These are phyloP conservation scores for Carpinus viminea DNA, from an alignment of 306 rosid genomes.

Conservation along the genomic window DNA sequence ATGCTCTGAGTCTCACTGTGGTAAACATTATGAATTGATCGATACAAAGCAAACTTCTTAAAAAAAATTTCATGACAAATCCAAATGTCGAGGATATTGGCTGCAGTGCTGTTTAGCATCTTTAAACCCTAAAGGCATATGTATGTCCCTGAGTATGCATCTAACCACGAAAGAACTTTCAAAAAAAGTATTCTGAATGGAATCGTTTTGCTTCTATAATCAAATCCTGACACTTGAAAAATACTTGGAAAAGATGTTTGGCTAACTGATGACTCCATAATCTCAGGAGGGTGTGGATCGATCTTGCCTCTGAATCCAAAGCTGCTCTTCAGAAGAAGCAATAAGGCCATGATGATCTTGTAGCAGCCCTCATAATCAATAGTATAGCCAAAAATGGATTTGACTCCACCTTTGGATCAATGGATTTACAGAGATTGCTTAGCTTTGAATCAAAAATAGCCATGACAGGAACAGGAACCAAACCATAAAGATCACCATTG, in stretches of 20 bases:
- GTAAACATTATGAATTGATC: no score
- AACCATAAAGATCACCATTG: conserved; percentile 60
- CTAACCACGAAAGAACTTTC: conserved; percentile 71
- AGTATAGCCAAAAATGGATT: conserved; percentile 58
- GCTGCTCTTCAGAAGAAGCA: conserved; percentile 50
- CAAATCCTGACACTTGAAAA: conserved; percentile 36
- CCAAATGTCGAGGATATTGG: conserved; percentile 39
- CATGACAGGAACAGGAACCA: conserved; percentile 66
- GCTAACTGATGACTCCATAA: conserved; percentile 41
- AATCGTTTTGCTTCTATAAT: conserved; percentile 71
- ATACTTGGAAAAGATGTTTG: conserved; percentile 45
- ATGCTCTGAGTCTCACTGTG: no score
- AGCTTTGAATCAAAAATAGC: conserved; percentile 60
- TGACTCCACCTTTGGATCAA: conserved; percentile 76
- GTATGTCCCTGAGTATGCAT: conserved; percentile 49
- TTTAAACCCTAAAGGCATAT: conserved; percentile 46
- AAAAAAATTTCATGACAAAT: conserved; percentile 40
- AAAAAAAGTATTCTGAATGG: conserved; percentile 75
- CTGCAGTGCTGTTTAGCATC: conserved; percentile 46
- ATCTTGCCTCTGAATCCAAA: conserved; percentile 62
- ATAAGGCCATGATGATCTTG: conserved; percentile 49
- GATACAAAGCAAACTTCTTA: no score
- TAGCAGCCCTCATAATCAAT: conserved; percentile 54
- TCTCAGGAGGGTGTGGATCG: conserved; percentile 53
- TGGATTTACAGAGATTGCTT: conserved; percentile 57